These are phyloP conservation scores for Epichloe uncinata DNA, from an alignment of 2,329 filamentous ascomycete genomes.

Conservation along the genomic window DNA sequence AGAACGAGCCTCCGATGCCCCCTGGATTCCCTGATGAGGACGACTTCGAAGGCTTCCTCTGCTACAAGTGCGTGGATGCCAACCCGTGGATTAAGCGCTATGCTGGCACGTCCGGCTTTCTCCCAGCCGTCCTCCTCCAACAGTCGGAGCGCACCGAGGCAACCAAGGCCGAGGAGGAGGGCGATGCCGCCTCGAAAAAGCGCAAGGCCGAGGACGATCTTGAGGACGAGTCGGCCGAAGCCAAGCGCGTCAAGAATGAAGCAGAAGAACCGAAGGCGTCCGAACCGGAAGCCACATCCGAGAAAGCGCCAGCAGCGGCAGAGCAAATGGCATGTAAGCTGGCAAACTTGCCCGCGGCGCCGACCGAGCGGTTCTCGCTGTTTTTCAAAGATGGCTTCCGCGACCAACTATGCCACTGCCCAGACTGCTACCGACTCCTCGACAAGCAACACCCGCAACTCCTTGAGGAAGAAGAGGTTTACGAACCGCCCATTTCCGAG, in stretches of 20 bases:
- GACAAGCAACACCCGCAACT: conserved; percentile 60
- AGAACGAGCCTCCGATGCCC: conserved; percentile 45
- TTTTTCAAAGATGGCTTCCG: conserved; percentile 75
- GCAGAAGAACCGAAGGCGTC: conserved; percentile 2
- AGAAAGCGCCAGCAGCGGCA: background rate
- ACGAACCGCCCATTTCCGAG: conserved; percentile 78
- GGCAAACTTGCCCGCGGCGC: conserved; percentile 40
- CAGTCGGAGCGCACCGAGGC: conserved; percentile 5
- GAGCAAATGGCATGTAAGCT: conserved; percentile 40
- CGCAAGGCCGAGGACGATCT: conserved; percentile 49
- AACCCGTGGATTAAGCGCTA: conserved; percentile 89
- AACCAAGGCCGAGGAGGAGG: background rate
- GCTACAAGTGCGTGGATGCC: conserved; percentile 83
- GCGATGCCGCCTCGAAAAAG: conserved; percentile 36
- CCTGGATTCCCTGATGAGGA: conserved; percentile 82
- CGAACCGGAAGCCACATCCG: background rate
- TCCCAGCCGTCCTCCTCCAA: conserved; percentile 51
- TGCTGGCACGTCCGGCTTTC: conserved; percentile 65
- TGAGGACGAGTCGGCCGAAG: conserved; percentile 17
- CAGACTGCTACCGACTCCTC: conserved; percentile 64
- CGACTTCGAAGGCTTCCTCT: conserved; percentile 79
- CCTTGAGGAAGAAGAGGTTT: conserved; percentile 85
- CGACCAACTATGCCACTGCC: conserved; percentile 68
- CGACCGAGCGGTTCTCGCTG: conserved; percentile 55
- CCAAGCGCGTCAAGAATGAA: conserved; percentile 42